These are phyloP conservation scores for Epichloe scottii DNA, from an alignment of 2,329 filamentous ascomycete species.

Conservation along the genomic window DNA sequence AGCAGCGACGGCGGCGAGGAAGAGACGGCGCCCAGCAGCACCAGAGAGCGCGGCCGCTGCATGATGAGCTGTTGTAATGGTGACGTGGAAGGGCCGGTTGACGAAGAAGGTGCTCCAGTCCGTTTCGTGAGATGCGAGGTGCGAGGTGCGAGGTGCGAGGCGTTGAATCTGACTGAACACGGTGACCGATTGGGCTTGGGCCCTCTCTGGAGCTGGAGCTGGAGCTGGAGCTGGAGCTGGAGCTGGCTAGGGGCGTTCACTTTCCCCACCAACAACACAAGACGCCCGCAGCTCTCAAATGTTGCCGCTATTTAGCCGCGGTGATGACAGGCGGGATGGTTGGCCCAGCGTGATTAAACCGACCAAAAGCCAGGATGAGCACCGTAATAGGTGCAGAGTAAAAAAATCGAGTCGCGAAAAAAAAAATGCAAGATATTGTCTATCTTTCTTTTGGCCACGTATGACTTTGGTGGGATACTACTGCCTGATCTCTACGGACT, in stretches of 20 bases:
- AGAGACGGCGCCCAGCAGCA: slow-evolving; percentile 38
- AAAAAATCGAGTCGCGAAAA: too few relatives aligned
- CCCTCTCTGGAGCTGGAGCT: not conserved
- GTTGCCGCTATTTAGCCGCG: too few relatives aligned
- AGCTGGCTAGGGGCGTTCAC: too few relatives aligned
- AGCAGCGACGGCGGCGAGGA: slow-evolving; percentile 45
- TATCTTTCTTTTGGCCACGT: too few relatives aligned
- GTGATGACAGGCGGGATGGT: too few relatives aligned
- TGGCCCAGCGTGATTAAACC: too few relatives aligned
- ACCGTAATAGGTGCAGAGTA: too few relatives aligned
- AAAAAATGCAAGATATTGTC: too few relatives aligned
- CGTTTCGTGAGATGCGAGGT: not conserved
- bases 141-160: not conserved
- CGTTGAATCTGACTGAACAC: slow-evolving; percentile 5
- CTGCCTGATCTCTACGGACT: too few relatives aligned
- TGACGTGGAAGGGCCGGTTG: not conserved
- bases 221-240: not conserved
- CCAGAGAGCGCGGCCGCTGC: slow-evolving; percentile 31
- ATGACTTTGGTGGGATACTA: too few relatives aligned
- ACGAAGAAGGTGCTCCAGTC: not conserved
- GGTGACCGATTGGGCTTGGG: slow-evolving; percentile 2
- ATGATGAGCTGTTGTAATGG: slow-evolving; percentile 5
- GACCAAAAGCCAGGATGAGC: too few relatives aligned
- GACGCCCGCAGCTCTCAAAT: too few relatives aligned
- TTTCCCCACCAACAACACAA: slow-evolving; percentile 2